Evolutionary conservation across 257 asterid genomes (phyloP), one percentile per base, ranked within the genome.

Genomic region (Rhazya stricta): DNA sequence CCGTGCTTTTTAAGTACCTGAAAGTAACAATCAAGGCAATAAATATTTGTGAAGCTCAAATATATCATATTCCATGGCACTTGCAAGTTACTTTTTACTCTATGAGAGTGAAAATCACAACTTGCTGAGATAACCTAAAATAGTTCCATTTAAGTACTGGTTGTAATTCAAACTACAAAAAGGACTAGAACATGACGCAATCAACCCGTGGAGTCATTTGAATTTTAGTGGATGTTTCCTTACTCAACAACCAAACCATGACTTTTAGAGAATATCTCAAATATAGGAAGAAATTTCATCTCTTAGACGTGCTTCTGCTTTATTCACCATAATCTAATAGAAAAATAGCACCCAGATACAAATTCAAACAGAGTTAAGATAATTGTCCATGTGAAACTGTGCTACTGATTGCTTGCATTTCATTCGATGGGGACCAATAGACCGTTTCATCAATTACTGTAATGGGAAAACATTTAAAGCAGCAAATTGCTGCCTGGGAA

Each of bases 1-100:
- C 96, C 98, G 71, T 88, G 88, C 83, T 95, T 95, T 80, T 78
- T 89, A 74, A 95, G 87, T 42, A 87, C 98, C 99, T 95, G 86
- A 48, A 78, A 75, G 54, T 65, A 48, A 43, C 25, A 0, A 61
- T 41, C 9, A 25, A 9, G 19, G 34, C 13, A 70, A 57, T 43
- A 9, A 63, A 67, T 42, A 62, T 19, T n/a, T 19, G 13, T 43
- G 27, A 42, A 63, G 69, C 11, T 13, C 50, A 63, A 39, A 51
- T 39, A 21, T 13, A 48, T 25, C 30, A 36, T 36, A 19, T 21
- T 9, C 19, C 50, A 39, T 66, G 39, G 9, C 1, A 19, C 58
- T 19, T 1, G 4, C 1, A 51, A 51, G 46, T 13, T 29, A n/a
- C n/a, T n/a, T n/a, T n/a, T n/a, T 23, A 0, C 16, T 58, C 69